Base-by-base conservation (phyloP, 1,284 basidiomycete genomes). In the Termitomyces sp. region DNA sequence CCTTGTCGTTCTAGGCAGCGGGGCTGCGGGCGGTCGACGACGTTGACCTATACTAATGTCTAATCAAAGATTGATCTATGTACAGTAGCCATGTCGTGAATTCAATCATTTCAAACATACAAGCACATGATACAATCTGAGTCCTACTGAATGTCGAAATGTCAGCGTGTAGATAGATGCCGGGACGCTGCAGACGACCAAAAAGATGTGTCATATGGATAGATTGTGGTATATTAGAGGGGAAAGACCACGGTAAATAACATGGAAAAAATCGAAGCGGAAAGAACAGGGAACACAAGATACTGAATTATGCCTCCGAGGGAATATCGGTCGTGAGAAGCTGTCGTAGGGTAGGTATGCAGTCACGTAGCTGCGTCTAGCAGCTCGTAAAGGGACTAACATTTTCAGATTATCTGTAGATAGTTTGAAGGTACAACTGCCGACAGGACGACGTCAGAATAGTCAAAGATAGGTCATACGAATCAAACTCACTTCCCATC, bases 401-500 rank as follows among this genome's bases (percentile, higher is more conserved):
- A 9, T 40, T 46, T 55, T 62, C 52, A 75, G 46, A 89, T 81
- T 64, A 90, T 77, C 67, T 89, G 86, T 38, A 90, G 79, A 70
- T 90, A 90, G 71, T 90, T 90, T 59, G 88, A 90, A 57, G 88
- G 88, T 50, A 87, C 88, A 67, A 90, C 88, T 68, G 54, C 34
- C 34, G 33, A 36, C 42, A 59, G 54, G 52, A 28, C 42, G 48
- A 52, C 52, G 42, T 67, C 54, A 69, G 56, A 55, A 50, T 57
- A 55, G 39, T 50, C 56, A 8, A 52, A 12, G 12, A 3, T 53
- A 10, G 43, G 1, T 24, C 28, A 52, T 52, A 43, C 15, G 13
- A 34, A 53, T n/a, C 41, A 17, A 4, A 81, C 85, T 71, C 67
- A 90, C 88, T 93, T 76, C 96, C 88, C 61, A 85, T 76, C 57